A percentile compares a stretch with the other conserved stretches of the same genome.
phyloP scores from a whole-genome alignment of 345 rosid species.

The Lepidium africanum region DNA sequence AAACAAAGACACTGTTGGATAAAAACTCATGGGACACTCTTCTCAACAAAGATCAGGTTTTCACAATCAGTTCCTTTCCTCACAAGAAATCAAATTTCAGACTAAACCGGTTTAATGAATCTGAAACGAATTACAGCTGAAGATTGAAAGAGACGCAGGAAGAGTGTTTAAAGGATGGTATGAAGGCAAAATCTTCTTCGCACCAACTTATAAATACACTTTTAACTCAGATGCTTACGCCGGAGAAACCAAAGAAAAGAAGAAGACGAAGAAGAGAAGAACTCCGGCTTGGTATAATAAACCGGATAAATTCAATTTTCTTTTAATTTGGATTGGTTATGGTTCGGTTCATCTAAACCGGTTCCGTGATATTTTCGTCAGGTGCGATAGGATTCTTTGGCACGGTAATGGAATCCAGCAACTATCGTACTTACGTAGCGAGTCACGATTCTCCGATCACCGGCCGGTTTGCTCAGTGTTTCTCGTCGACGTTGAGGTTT shows the following conservation, averaged over 20 bases:
- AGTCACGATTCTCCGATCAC: conserved; percentile 82
- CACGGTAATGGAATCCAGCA: conserved; percentile 64
- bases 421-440: conserved; percentile 50
- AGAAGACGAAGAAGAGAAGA: conserved; percentile 70
- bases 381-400: conserved; percentile 97
- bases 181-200: conserved; percentile 80
- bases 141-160: conserved; percentile 86
- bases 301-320: neutral
- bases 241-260: conserved; percentile 58
- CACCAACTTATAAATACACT: conserved; percentile 91
- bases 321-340: neutral
- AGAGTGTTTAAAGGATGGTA: conserved; percentile 87
- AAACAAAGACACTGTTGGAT: conserved; percentile 59
- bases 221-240: conserved; percentile 74
- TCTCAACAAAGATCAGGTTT: conserved; percentile 84
- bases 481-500: conserved; percentile 43
- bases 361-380: conserved; percentile 13
- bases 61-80: neutral
- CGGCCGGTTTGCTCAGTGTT: conserved; percentile 72
- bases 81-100: conserved; percentile 6
- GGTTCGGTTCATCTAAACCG: neutral
- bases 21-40: conserved; percentile 55
- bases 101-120: neutral
- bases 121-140: conserved; percentile 41
- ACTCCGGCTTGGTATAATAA: conserved; percentile 80